A percentile compares a stretch with the other conserved stretches of the same genome.
Conservation (phyloP, 306 rosid species). For the Mimosa pudica region DNA sequence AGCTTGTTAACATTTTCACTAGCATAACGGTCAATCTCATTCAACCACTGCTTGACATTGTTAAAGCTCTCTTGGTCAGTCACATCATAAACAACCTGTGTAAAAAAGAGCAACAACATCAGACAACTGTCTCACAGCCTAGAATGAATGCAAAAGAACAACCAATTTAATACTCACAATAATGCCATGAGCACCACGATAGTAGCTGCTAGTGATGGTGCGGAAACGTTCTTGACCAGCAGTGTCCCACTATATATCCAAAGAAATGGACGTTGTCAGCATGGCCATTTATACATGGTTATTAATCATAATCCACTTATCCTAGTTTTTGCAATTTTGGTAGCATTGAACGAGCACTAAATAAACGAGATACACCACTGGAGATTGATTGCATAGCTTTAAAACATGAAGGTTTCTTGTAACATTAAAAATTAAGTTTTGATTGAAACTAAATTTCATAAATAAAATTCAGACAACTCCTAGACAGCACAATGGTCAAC, state of each 20-base stretch:
- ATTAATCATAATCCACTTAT: not conserved
- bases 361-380: not conserved
- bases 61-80: constrained; percentile 85
- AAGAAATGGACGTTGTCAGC: constrained; percentile 18
- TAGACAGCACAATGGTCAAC: constrained; percentile 6
- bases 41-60: constrained; percentile 82
- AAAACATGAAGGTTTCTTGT: not conserved
- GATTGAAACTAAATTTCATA: not conserved
- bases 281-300: constrained; percentile 20
- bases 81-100: constrained; percentile 80
- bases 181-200: constrained; percentile 99
- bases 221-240: constrained; percentile 99
- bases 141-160: constrained; percentile 2
- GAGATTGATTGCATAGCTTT: not conserved
- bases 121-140: not conserved
- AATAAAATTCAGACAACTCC: constrained; percentile 2
- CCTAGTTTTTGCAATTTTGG: not conserved
- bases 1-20: constrained; percentile 84
- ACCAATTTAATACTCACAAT: constrained; percentile 60
- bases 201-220: constrained; percentile 99
- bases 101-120: not conserved
- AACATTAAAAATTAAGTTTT: not conserved
- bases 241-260: constrained; percentile 87
- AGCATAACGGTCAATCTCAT: constrained; percentile 81
- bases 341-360: constrained; percentile 5